phyloP scores from a whole-genome alignment of 306 rosid genomes.

The Gillenia trifoliata region DNA sequence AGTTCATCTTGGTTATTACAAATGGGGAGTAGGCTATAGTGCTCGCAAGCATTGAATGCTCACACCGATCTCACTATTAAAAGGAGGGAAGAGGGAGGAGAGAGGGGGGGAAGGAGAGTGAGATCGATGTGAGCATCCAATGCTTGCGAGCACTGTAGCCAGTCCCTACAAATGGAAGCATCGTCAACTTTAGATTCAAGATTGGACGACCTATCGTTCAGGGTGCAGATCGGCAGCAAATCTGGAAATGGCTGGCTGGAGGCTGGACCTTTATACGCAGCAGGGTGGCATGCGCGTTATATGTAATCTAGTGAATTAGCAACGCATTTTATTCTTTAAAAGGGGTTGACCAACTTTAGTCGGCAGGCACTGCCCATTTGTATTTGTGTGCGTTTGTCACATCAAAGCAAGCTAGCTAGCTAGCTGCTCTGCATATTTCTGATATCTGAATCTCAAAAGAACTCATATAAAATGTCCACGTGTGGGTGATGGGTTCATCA shows the following conservation, averaged over 20 bases:
- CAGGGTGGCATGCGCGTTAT: background rate
- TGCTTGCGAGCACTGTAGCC: no score
- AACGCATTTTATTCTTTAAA: background rate
- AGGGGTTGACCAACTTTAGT: background rate
- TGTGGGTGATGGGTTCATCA: conserved; percentile 3
- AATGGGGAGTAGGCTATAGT: no score
- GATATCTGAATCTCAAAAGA: background rate
- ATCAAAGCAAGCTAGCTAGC: background rate
- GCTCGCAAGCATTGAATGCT: no score
- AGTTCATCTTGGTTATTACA: background rate
- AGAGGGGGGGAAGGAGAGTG: no score
- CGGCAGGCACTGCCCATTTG: background rate
- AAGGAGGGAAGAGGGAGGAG: no score
- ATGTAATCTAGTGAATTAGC: background rate
- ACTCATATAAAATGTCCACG: background rate
- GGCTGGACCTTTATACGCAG: background rate
- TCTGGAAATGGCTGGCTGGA: background rate
- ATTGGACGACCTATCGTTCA: background rate
- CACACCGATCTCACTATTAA: no score
- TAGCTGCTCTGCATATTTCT: background rate
- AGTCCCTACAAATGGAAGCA: no score
- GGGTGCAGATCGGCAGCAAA: background rate
- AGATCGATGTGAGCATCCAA: no score
- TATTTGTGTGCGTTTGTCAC: conserved; percentile 1
- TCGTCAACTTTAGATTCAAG: background rate